phyloP scores from a whole-genome alignment of 106 monocot species.

The Ottelia alismoides region DNA sequence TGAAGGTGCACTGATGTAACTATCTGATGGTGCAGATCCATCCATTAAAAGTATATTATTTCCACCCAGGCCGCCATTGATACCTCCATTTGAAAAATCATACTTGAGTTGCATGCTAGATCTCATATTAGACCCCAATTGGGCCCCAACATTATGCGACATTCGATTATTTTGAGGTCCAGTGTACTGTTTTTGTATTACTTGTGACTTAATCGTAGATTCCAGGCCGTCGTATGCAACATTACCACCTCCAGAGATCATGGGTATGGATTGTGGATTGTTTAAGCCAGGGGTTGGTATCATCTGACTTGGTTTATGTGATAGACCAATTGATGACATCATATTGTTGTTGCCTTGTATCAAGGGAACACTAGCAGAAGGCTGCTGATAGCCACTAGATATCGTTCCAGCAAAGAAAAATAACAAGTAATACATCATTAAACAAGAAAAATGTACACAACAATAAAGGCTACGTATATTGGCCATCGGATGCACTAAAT shows the following conservation, averaged over 20 bases:
- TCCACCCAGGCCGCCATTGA: no score
- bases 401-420: constrained; percentile 1
- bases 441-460: background rate
- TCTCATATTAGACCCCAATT: no score
- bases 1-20: no score
- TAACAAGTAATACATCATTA: background rate
- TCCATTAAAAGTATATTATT: no score
- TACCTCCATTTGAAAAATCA: no score
- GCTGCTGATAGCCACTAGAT: constrained; percentile 31
- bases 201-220: constrained; percentile 30
- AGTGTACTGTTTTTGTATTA: constrained; percentile 49
- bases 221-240: constrained; percentile 35
- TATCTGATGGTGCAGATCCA: no score
- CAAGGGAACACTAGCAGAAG: constrained; percentile 28
- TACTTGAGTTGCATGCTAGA: no score
- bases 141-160: no score
- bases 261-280: constrained; percentile 32
- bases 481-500: constrained; percentile 32
- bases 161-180: no score
- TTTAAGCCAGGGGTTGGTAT: constrained; percentile 92
- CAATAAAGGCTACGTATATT: background rate
- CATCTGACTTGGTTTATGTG: constrained; percentile 65
- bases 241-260: constrained; percentile 40
- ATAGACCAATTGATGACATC: constrained; percentile 28
- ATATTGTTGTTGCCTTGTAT: constrained; percentile 31